A percentile compares a stretch with the other conserved stretches of the same genome.
Conservation (phyloP, 768 basidiomycete species). For the Mycena crocata region DNA sequence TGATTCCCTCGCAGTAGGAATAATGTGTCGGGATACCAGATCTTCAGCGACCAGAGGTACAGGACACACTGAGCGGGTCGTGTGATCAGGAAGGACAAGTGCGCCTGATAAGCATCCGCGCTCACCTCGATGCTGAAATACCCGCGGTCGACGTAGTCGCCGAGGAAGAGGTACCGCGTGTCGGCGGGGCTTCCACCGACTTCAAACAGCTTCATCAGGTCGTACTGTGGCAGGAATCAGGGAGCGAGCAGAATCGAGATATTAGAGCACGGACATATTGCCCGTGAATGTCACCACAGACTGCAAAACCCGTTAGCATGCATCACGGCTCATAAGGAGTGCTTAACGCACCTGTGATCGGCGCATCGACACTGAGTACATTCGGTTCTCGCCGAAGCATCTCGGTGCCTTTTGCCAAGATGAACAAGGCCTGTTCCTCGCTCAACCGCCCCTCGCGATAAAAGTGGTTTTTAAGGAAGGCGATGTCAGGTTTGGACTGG, state of each 20-base stretch:
- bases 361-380: constrained; percentile 93
- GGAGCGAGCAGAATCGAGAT: constrained; percentile 13
- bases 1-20: constrained; percentile 98
- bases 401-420: constrained; percentile 89
- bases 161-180: constrained; percentile 91
- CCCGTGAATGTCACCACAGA: constrained; percentile 98
- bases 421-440: constrained; percentile 96
- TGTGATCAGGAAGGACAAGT: constrained; percentile 14
- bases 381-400: constrained; percentile 88
- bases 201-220: constrained; percentile 95
- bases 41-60: constrained; percentile 98
- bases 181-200: constrained; percentile 95
- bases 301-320: constrained; percentile 52
- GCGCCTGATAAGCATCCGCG: constrained; percentile 1
- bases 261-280: constrained; percentile 84
- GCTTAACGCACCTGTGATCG: constrained; percentile 88
- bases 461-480: constrained; percentile 98
- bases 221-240: constrained; percentile 66
- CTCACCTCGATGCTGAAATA: constrained; percentile 93
- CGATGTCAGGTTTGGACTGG: constrained; percentile 91
- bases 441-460: constrained; percentile 95
- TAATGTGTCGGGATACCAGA: constrained; percentile 98
- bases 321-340: not conserved
- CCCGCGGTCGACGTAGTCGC: constrained; percentile 93
- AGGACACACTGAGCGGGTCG: constrained; percentile 82